A percentile compares a stretch with the other conserved stretches of the same genome.
Conservation (phyloP, 169 alveolate species). For the Eimeria tenella region DNA sequence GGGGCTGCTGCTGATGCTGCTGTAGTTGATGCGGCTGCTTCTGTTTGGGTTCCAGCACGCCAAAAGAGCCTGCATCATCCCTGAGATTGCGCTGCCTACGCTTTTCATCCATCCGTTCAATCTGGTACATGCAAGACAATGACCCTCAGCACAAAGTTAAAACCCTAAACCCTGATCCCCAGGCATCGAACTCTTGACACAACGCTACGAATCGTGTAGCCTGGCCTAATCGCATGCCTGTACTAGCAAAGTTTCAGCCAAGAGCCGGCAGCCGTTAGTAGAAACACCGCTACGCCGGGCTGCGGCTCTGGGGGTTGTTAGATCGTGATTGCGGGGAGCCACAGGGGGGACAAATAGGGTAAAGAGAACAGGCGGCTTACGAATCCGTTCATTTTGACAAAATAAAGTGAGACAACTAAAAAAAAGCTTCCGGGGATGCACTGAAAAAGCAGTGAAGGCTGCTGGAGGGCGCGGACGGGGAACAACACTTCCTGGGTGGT, state of each 20-base stretch:
- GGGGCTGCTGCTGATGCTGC: not conserved
- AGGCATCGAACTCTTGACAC: not conserved
- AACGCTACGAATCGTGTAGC: not conserved
- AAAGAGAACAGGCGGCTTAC: not conserved
- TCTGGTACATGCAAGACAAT: not conserved
- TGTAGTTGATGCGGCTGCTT: not conserved
- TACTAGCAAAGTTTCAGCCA: not conserved
- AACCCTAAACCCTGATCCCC: not conserved
- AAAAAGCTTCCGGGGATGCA: not conserved
- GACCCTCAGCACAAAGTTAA: not conserved
- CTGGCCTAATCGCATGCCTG: too few species aligned
- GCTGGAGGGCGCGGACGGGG: not conserved
- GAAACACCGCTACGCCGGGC: not conserved
- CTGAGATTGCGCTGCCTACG: constrained; percentile 26
- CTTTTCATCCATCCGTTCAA: constrained; percentile 34
- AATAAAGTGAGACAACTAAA: not conserved
- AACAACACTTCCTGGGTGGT: not conserved
- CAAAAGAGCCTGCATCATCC: not conserved
- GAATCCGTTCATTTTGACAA: constrained; percentile 3
- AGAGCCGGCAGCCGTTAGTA: not conserved
- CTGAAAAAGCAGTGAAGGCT: not conserved
- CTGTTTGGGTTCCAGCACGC: not conserved
- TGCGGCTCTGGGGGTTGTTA: not conserved
- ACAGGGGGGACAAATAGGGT: not conserved
- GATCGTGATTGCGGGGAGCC: not conserved